phyloP scores from a whole-genome alignment of 2,329 filamentous ascomycete species.

The Aspergillus pseudoviridinutans region DNA sequence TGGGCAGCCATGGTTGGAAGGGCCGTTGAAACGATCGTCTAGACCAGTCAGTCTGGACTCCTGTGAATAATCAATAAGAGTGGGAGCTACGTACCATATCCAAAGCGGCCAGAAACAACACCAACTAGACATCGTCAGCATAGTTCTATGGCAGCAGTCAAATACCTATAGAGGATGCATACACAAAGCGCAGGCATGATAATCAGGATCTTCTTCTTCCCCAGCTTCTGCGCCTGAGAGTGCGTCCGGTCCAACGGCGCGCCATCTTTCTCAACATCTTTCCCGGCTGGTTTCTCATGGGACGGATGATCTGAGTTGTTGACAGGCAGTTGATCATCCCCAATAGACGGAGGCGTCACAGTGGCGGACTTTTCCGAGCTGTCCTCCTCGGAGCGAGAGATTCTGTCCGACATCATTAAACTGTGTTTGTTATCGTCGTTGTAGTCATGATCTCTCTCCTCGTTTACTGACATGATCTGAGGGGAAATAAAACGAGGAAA shows the following conservation, averaged over 20 bases:
- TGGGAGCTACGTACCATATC: conserved; percentile 46
- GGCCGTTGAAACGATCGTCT: conserved; percentile 45
- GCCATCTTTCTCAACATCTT: conserved; percentile 17
- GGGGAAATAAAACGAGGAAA: not conserved
- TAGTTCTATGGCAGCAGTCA: not conserved
- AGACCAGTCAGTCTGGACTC: conserved; percentile 4
- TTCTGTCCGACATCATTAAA: conserved; percentile 4
- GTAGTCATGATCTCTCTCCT: not conserved
- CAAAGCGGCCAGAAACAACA: conserved; percentile 57
- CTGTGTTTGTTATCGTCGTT: not conserved
- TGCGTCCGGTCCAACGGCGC: conserved; percentile 27
- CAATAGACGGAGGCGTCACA: not conserved
- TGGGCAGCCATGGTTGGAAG: conserved; percentile 42
- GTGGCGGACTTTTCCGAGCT: conserved; percentile 7
- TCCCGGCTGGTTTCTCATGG: conserved; percentile 8
- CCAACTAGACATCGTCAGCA: conserved; percentile 38
- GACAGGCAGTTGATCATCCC: not conserved
- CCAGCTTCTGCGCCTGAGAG: conserved; percentile 37
- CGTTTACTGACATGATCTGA: not conserved
- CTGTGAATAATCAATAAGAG: not conserved
- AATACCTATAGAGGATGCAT: conserved; percentile 11
- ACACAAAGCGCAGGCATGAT: conserved; percentile 42
- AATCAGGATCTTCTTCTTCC: conserved; percentile 38
- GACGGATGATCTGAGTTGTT: not conserved
- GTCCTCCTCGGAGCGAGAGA: conserved; percentile 1